phyloP scores from a whole-genome alignment of 306 rosid species.

The Castanospermum australe region DNA sequence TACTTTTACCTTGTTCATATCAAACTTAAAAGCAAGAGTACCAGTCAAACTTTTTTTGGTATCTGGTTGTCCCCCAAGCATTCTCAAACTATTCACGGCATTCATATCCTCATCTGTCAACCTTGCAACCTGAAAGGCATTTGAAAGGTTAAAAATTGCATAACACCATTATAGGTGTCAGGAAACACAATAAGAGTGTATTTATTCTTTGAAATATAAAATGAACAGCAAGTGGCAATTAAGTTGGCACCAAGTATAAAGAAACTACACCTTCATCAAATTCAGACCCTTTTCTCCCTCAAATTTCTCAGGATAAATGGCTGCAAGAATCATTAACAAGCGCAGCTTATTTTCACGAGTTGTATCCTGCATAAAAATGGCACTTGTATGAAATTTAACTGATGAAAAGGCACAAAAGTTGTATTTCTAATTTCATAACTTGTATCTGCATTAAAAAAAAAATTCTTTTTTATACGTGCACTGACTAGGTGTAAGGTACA shows the following conservation, averaged over 20 bases:
- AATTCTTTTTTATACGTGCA: neutral
- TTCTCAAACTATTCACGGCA: constrained; percentile 74
- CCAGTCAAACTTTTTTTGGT: constrained; percentile 51
- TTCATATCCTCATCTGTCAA: constrained; percentile 71
- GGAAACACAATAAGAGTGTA: neutral
- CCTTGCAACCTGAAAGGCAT: constrained; percentile 69
- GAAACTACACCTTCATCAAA: constrained; percentile 74
- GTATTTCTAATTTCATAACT: constrained; percentile 10
- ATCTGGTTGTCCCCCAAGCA: constrained; percentile 71
- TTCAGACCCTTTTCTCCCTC: constrained; percentile 87
- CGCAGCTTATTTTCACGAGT: constrained; percentile 87
- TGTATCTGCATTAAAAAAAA: neutral
- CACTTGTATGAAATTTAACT: neutral
- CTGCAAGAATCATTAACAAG: constrained; percentile 86
- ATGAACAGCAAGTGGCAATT: constrained; percentile 14
- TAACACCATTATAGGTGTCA: neutral
- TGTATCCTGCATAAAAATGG: constrained; percentile 68
- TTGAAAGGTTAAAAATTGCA: constrained; percentile 21
- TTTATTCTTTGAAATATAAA: neutral
- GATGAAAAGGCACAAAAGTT: neutral
- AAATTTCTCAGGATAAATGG: constrained; percentile 90
- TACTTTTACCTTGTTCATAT: constrained; percentile 66
- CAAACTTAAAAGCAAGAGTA: constrained; percentile 80
- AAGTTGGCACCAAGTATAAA: constrained; percentile 4
- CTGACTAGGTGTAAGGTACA: constrained; percentile 17